Conservation (phyloP, 805 yeast species). For the Jamesozyma spencerorum region DNA sequence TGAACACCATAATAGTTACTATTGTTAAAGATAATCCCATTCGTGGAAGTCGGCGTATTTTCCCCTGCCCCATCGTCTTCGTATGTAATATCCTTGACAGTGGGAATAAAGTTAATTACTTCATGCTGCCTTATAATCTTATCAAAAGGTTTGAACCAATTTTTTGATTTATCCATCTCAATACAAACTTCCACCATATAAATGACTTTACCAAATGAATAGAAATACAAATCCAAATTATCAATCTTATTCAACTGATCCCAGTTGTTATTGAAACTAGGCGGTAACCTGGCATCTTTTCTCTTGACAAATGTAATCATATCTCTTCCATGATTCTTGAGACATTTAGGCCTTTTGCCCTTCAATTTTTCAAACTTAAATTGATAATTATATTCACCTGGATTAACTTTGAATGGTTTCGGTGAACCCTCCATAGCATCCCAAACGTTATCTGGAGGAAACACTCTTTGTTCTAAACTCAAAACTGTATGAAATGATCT, state of each 20-base stretch:
- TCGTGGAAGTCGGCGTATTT: not conserved
- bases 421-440: slow-evolving; percentile 22
- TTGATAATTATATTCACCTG: slow-evolving; percentile 21
- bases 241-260: slow-evolving; percentile 18
- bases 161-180: slow-evolving; percentile 22
- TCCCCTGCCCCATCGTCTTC: slow-evolving; percentile 6
- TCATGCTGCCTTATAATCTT: slow-evolving; percentile 14
- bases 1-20: not conserved
- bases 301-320: slow-evolving; percentile 16
- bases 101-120: slow-evolving; percentile 23
- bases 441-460: slow-evolving; percentile 29
- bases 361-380: slow-evolving; percentile 23
- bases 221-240: slow-evolving; percentile 19
- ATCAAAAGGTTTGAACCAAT: slow-evolving; percentile 27
- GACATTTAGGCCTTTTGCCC: slow-evolving; percentile 19
- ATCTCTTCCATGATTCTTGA: slow-evolving; percentile 18
- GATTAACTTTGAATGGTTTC: slow-evolving; percentile 24
- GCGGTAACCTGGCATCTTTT: slow-evolving; percentile 20
- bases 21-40: slow-evolving; percentile 1
- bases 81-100: slow-evolving; percentile 13
- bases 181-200: slow-evolving; percentile 23
- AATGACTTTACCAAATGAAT: slow-evolving; percentile 23
- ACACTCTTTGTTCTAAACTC: slow-evolving; percentile 16
- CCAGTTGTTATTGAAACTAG: slow-evolving; percentile 25
- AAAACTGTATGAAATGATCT: slow-evolving; percentile 21